A percentile compares a stretch with the other conserved stretches of the same genome.
These are phyloP conservation scores for Podaxis sp. DNA, from an alignment of 768 basidiomycete genomes.

Conservation along the genomic window DNA sequence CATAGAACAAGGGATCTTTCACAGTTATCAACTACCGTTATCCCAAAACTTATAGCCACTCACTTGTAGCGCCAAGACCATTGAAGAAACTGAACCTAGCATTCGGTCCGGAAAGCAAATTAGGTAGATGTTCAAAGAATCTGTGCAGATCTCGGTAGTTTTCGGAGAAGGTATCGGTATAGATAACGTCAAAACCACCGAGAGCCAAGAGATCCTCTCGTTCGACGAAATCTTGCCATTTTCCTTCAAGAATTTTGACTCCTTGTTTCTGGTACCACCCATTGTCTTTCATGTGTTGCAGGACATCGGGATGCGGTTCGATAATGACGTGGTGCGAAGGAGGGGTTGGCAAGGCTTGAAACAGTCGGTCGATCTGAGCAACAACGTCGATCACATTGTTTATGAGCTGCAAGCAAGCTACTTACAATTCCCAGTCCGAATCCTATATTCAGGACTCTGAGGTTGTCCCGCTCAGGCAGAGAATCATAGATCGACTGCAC, in stretches of 20 bases:
- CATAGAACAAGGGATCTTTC: conserved; percentile 85
- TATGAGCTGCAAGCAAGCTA: not conserved
- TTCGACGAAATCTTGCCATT: conserved; percentile 89
- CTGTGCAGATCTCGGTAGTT: conserved; percentile 74
- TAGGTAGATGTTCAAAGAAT: conserved; percentile 82
- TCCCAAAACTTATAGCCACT: conserved; percentile 27
- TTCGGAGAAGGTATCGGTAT: conserved; percentile 94
- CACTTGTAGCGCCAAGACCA: conserved; percentile 93
- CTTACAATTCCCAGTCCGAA: conserved; percentile 92
- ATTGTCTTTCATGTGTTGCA: conserved; percentile 70
- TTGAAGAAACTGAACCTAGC: conserved; percentile 96
- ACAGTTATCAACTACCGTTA: conserved; percentile 9
- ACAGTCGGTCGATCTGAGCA: conserved; percentile 75
- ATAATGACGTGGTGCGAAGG: conserved; percentile 85
- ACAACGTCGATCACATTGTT: conserved; percentile 8
- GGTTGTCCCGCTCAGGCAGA: conserved; percentile 46
- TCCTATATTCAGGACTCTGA: conserved; percentile 85
- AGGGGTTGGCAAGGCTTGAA: conserved; percentile 60
- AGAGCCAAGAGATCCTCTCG: conserved; percentile 53
- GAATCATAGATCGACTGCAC: conserved; percentile 60
- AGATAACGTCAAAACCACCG: conserved; percentile 87
- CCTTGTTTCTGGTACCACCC: conserved; percentile 81
- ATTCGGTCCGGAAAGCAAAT: conserved; percentile 70
- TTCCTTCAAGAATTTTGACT: conserved; percentile 82
- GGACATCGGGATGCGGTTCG: conserved; percentile 91